Evolutionary conservation across 1,284 basidiomycete species (phyloP).

Genomic region (Rhodotorula sp.): DNA sequence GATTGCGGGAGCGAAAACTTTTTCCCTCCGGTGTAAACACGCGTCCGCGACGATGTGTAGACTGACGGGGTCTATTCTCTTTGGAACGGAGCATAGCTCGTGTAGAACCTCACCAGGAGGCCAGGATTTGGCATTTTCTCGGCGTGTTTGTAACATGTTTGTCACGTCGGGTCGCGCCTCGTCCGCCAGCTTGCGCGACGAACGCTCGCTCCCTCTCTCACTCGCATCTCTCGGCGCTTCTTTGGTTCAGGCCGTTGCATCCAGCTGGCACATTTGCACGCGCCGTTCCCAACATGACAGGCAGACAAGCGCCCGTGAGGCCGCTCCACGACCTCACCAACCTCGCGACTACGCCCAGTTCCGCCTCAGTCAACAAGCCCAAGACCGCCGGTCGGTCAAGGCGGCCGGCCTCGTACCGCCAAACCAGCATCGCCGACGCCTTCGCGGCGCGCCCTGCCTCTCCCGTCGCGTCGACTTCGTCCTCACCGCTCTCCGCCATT

Average conservation of each 20-base stretch:
- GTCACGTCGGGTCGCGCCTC: neutral
- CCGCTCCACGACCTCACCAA: slow-evolving; percentile 5
- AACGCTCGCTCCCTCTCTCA: neutral
- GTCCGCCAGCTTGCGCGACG: too few species aligned
- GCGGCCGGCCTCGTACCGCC: slow-evolving; percentile 21
- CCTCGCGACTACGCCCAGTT: neutral
- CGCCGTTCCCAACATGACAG: neutral
- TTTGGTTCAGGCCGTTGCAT: neutral
- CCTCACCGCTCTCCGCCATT: slow-evolving; percentile 8
- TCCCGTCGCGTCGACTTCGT: neutral
- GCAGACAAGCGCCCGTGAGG: neutral
- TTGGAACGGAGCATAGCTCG: too few species aligned
- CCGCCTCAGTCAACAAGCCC: slow-evolving; percentile 1
- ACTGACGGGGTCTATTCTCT: too few species aligned
- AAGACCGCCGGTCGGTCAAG: neutral
- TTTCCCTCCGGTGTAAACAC: too few species aligned
- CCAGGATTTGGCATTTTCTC: too few species aligned
- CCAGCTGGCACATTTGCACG: neutral
- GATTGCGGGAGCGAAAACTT: too few species aligned
- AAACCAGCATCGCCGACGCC: slow-evolving; percentile 29
- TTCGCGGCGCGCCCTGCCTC: slow-evolving; percentile 18
- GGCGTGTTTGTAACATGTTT: neutral
- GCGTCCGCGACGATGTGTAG: too few species aligned
- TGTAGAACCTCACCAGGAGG: too few species aligned
- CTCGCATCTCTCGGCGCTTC: neutral